Percentiles rank a stretch among this genome's conserved stretches.
Conservation (phyloP, 75 land plant genomes). For the Pinus albicaulis region DNA sequence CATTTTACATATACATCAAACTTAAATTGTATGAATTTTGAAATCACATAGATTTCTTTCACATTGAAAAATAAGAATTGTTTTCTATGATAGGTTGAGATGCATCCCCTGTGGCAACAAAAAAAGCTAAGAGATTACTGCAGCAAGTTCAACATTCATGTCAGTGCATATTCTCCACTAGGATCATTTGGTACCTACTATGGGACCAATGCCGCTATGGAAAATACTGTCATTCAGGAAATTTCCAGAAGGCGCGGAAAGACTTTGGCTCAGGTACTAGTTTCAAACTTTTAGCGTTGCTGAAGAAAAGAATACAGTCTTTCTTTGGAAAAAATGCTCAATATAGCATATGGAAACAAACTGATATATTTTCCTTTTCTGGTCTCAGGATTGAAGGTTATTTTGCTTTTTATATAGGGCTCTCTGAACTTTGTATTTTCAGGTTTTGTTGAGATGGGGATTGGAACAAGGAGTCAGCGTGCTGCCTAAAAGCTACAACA, state of each 20-base stretch:
- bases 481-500: constrained; percentile 49
- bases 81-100: constrained; percentile 22
- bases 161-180: constrained; percentile 55
- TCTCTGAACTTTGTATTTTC: constrained; percentile 1
- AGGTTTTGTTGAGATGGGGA: constrained; percentile 52
- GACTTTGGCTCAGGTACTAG: constrained; percentile 46
- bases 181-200: constrained; percentile 14
- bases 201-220: too few relatives aligned
- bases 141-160: constrained; percentile 31
- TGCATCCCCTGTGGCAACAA: constrained; percentile 53
- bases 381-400: too few relatives aligned
- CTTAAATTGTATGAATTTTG: too few relatives aligned
- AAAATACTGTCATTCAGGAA: too few relatives aligned
- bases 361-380: too few relatives aligned
- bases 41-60: too few relatives aligned
- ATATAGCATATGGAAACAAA: too few relatives aligned
- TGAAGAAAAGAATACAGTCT: too few relatives aligned
- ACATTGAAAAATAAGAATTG: too few relatives aligned
- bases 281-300: too few relatives aligned
- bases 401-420: not conserved
- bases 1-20: too few relatives aligned
- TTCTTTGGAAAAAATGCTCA: not conserved
- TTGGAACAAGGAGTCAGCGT: constrained; percentile 39
- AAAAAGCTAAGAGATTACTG: constrained; percentile 53
- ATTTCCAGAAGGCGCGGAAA: constrained; percentile 29